Base-by-base conservation (phyloP, 768 basidiomycete species). In the Chalciporus sphaerocephalus region DNA sequence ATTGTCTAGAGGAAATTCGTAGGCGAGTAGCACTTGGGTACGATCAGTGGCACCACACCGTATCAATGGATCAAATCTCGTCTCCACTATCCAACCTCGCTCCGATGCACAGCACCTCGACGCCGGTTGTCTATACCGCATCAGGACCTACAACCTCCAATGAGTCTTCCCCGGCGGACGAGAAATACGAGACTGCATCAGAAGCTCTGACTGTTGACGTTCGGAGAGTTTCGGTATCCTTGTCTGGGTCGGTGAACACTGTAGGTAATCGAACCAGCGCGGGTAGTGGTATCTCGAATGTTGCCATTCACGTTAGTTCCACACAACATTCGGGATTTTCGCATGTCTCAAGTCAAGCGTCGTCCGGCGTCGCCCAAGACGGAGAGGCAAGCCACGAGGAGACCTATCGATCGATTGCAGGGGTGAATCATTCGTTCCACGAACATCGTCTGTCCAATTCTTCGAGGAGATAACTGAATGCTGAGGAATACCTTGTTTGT, bases 401-500 rank as follows among this genome's bases (percentile, higher is more conserved):
- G 48, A 71, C 79, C 47, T 92, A 90, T 59, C 69, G 88, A 23
- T 69, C 84, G 48, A 66, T 85, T 44, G 36, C 41, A 6, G 50
- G 42, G 17, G 64, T 85, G 38, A 74, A 71, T 34, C 89, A 91
- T 50, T 70, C 76, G 20, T 90, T 81, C 64, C 82, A 92, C 59
- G 73, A 76, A 17, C 79, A 82, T 12, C 57, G 87, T 87, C 55
- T 53, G 83, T 67, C 43, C 40, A 40, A 11, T 39, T 27, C 9
- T 27, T 37, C n/a, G 28, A 37, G 13, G 13, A 17, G n/a, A 21
- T 5, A n/a, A 15, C 10, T 16, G 16, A 13, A 16, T 38, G 22
- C 37, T 46, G 25, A 36, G 16, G 23, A 33, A 8, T 7, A 4
- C 25, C 11, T 28, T 51, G 24, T 16, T 41, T 42, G 8, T 20